These are phyloP conservation scores for Suhomyces panamericanus DNA, from an alignment of 1,139 yeast genomes.

Conservation along the genomic window DNA sequence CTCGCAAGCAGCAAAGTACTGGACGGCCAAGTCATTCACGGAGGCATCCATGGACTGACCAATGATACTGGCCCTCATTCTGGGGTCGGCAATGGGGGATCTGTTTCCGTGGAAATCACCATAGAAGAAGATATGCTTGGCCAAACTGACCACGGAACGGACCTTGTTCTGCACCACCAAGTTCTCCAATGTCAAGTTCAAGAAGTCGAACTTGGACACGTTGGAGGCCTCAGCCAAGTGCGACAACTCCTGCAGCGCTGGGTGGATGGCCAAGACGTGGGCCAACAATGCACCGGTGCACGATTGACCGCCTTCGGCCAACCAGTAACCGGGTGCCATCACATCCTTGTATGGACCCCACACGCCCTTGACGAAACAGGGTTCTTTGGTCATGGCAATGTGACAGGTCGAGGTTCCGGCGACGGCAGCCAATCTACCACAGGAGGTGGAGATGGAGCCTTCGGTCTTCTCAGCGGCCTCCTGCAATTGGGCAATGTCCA, in stretches of 20 bases:
- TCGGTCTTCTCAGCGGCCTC: constrained; percentile 34
- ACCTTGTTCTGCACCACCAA: constrained; percentile 55
- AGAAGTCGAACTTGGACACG: constrained; percentile 76
- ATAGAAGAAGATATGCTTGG: constrained; percentile 83
- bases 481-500: constrained; percentile 49
- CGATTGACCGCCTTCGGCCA: constrained; percentile 99
- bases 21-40: constrained; percentile 78
- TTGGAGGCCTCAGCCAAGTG: constrained; percentile 63
- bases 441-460: constrained; percentile 52
- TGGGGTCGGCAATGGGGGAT: constrained; percentile 93
- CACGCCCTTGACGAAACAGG: constrained; percentile 91
- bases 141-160: constrained; percentile 76
- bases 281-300: constrained; percentile 94
- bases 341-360: constrained; percentile 99
- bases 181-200: constrained; percentile 72
- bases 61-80: constrained; percentile 89
- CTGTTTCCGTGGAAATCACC: constrained; percentile 97
- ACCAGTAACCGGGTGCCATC: constrained; percentile 84
- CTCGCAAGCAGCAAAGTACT: constrained; percentile 91
- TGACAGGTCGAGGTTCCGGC: constrained; percentile 99
- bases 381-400: constrained; percentile 79
- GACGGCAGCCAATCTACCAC: constrained; percentile 92
- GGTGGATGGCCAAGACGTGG: constrained; percentile 87
- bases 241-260: constrained; percentile 74
- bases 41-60: constrained; percentile 93